Evolutionary conservation across 2,329 filamentous ascomycete genomes (phyloP).

Genomic region (Diplodia mutila): DNA sequence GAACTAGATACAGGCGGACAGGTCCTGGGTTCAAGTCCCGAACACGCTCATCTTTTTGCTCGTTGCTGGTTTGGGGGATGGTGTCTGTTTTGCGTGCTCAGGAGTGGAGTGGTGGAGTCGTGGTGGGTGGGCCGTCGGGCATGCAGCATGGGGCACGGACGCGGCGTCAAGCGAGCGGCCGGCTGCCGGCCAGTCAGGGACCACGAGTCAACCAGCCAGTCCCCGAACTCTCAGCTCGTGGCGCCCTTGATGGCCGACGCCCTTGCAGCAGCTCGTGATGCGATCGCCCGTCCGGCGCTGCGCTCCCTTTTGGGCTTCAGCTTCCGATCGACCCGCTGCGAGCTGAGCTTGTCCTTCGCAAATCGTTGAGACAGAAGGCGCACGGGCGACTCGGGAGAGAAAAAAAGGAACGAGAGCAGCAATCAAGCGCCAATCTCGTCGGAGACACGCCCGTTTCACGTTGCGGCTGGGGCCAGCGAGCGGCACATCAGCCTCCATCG

Average conservation of each 20-base stretch:
- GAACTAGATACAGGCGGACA: too few species aligned
- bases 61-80: too few species aligned
- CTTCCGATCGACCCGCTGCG: background rate
- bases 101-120: background rate
- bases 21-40: too few species aligned
- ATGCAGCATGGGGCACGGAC: background rate
- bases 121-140: too few species aligned
- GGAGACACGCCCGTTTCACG: background rate
- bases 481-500: conserved; percentile 15
- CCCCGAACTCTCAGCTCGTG: background rate
- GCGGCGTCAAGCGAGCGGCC: background rate
- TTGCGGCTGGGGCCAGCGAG: conserved; percentile 9
- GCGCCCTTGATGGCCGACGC: conserved; percentile 5
- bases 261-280: background rate
- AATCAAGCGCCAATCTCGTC: background rate
- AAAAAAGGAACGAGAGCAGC: background rate
- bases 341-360: background rate
- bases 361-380: background rate
- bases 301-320: background rate
- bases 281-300: too few species aligned
- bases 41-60: too few species aligned
- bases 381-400: background rate
- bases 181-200: background rate
- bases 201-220: background rate
- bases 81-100: background rate